These are phyloP conservation scores for Leptomonas pyrrhocoris DNA, from an alignment of 208 protist genomes.

Conservation along the genomic window DNA sequence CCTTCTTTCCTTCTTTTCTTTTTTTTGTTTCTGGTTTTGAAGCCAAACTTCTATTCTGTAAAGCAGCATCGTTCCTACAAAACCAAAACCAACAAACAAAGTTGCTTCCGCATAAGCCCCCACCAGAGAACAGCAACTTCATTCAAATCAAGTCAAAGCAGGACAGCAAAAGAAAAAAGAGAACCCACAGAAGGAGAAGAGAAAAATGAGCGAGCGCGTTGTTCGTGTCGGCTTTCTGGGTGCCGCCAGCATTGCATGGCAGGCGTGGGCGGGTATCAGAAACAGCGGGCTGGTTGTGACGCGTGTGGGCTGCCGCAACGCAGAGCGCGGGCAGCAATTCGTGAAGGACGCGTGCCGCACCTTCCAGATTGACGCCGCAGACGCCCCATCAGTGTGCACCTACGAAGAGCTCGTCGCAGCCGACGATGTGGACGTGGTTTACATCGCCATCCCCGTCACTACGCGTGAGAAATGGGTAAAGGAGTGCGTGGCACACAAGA, in stretches of 20 bases:
- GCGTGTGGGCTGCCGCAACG: constrained; percentile 53
- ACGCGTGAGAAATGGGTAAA: constrained; percentile 45
- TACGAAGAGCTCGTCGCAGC: constrained; percentile 35
- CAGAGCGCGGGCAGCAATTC: constrained; percentile 27
- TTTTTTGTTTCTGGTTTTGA: constrained; percentile 4
- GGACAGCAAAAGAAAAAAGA: constrained; percentile 9
- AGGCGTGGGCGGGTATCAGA: constrained; percentile 50
- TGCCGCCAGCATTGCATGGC: constrained; percentile 46
- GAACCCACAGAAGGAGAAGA: constrained; percentile 2
- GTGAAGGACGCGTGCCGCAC: constrained; percentile 35
- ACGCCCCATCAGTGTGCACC: constrained; percentile 20
- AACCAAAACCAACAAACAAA: neutral
- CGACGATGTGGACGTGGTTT: constrained; percentile 42
- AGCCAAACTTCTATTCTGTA: too few species aligned
- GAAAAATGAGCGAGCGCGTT: constrained; percentile 20
- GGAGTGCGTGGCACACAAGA: constrained; percentile 52
- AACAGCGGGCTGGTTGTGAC: constrained; percentile 42
- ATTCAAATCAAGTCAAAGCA: neutral
- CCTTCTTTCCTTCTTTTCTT: neutral
- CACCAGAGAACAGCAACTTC: too few species aligned
- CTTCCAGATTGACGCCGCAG: constrained; percentile 20
- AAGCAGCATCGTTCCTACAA: too few species aligned
- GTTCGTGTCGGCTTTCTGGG: constrained; percentile 68
- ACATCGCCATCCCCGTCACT: constrained; percentile 51
- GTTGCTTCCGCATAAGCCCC: too few species aligned